These are phyloP conservation scores for Lecanicillium sp. DNA, from an alignment of 2,329 filamentous ascomycete genomes.

Conservation along the genomic window DNA sequence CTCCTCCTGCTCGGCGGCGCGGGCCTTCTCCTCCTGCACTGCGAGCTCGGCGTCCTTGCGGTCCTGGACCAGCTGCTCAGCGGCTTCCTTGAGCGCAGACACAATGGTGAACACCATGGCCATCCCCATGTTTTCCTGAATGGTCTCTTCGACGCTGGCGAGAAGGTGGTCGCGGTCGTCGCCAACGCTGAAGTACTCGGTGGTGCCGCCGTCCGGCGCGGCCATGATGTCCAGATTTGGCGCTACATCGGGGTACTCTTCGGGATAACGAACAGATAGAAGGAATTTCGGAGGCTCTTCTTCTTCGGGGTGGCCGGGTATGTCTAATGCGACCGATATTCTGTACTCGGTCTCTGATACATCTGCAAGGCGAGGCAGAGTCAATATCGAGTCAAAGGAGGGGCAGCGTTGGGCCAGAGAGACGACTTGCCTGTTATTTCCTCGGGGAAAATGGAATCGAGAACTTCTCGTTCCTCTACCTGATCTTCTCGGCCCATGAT, in stretches of 20 bases:
- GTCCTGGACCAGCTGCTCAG: constrained; percentile 76
- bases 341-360: constrained; percentile 86
- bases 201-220: constrained; percentile 60
- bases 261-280: constrained; percentile 83
- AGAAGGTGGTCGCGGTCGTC: constrained; percentile 74
- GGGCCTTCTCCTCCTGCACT: constrained; percentile 45
- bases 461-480: constrained; percentile 90
- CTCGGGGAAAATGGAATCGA: constrained; percentile 96
- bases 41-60: constrained; percentile 61
- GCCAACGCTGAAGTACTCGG: constrained; percentile 71
- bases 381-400: neutral
- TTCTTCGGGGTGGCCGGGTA: constrained; percentile 58
- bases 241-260: constrained; percentile 80
- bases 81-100: constrained; percentile 78
- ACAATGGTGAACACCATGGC: constrained; percentile 95
- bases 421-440: constrained; percentile 73
- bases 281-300: constrained; percentile 64
- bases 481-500: constrained; percentile 77
- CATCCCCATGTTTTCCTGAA: constrained; percentile 93
- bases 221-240: constrained; percentile 75
- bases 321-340: constrained; percentile 78
- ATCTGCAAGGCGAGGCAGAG: constrained; percentile 55
- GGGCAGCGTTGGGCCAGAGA: neutral
- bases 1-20: constrained; percentile 71
- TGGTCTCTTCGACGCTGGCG: constrained; percentile 61